phyloP scores from a whole-genome alignment of 2,329 filamentous ascomycete genomes.

The Grosmannia clavigera region DNA sequence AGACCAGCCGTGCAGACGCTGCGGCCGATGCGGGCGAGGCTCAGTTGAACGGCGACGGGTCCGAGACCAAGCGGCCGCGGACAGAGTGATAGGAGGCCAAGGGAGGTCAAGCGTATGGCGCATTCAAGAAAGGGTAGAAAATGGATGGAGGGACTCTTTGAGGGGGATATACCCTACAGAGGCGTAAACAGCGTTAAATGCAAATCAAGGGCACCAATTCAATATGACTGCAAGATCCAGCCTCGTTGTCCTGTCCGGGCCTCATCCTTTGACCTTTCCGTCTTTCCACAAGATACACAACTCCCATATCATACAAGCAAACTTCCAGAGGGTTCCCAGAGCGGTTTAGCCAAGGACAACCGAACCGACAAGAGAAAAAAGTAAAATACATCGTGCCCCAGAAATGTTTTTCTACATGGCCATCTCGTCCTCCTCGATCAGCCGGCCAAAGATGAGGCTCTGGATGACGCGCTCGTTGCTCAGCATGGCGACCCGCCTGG shows the following conservation, averaged over 20 bases:
- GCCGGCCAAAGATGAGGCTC: conserved; percentile 73
- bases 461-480: conserved; percentile 84
- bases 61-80: conserved; percentile 34
- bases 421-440: conserved; percentile 51
- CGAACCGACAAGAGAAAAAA: neutral
- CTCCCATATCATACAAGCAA: neutral
- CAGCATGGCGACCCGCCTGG: conserved; percentile 51
- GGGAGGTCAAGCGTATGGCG: too few species aligned
- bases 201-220: neutral
- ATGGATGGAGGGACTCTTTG: too few species aligned
- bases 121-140: too few species aligned
- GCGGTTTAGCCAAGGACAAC: neutral
- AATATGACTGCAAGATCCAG: neutral
- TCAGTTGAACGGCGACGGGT: conserved; percentile 22
- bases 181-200: too few species aligned
- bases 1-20: neutral
- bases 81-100: conserved; percentile 23
- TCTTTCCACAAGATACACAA: neutral
- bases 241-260: neutral
- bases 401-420: neutral
- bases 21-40: neutral
- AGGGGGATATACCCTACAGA: too few species aligned
- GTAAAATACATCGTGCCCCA: neutral
- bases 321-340: neutral
- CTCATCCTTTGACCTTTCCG: neutral